Evolutionary conservation across 1,139 yeast genomes (phyloP).

Genomic region (Zygoascus meyerae): DNA sequence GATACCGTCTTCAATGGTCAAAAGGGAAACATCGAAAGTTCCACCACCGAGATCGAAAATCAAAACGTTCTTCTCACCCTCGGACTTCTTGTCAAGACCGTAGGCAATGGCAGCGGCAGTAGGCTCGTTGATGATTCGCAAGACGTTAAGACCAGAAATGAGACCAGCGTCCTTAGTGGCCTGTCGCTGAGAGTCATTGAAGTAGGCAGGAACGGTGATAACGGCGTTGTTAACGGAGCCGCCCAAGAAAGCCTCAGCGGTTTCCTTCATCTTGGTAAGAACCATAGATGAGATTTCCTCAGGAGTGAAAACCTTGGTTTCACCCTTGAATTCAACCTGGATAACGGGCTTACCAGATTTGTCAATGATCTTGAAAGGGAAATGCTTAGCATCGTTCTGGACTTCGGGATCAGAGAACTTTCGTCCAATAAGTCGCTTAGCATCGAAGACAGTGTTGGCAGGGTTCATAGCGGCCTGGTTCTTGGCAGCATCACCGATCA

Average conservation of each 20-base stretch:
- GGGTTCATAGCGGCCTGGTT: constrained; percentile 98
- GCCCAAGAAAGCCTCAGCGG: constrained; percentile 89
- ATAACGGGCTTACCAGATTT: constrained; percentile 81
- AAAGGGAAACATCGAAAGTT: constrained; percentile 95
- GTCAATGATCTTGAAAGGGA: constrained; percentile 93
- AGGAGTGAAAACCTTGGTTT: constrained; percentile 88
- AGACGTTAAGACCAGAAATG: constrained; percentile 90
- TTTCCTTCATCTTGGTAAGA: constrained; percentile 91
- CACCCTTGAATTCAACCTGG: constrained; percentile 91
- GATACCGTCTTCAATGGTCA: constrained; percentile 98
- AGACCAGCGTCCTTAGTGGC: constrained; percentile 97
- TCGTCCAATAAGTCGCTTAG: constrained; percentile 96
- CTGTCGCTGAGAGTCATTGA: constrained; percentile 95
- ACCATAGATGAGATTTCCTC: constrained; percentile 95
- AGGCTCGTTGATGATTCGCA: constrained; percentile 93
- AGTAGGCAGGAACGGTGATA: constrained; percentile 91
- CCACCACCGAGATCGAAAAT: constrained; percentile 98
- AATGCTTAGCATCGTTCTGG: constrained; percentile 87
- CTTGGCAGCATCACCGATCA: constrained; percentile 98
- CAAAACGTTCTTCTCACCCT: constrained; percentile 74
- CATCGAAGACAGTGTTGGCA: constrained; percentile 90
- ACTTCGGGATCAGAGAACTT: constrained; percentile 82
- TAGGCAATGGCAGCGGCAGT: constrained; percentile 97
- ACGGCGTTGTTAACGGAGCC: constrained; percentile 83
- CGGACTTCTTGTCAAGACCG: constrained; percentile 91